Evolutionary conservation across 2,329 filamentous ascomycete species (phyloP).

Genomic region (Neonectria magnoliae): DNA sequence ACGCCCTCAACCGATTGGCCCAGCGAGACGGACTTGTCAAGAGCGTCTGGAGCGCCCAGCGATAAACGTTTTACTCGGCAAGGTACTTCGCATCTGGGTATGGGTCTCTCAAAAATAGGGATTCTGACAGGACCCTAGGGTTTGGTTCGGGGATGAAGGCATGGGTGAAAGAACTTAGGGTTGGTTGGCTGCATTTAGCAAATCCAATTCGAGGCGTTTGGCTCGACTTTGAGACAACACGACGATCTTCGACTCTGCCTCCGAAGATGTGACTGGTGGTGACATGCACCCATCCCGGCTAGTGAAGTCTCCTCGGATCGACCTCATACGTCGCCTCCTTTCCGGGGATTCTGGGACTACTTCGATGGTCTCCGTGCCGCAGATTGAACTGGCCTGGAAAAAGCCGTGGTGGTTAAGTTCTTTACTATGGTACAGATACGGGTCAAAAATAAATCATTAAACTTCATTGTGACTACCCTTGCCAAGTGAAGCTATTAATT

Average conservation of each 20-base stretch:
- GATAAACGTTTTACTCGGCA: conserved; percentile 56
- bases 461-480: conserved; percentile 17
- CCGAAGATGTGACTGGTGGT: conserved; percentile 44
- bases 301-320: conserved; percentile 65
- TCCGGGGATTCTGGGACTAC: conserved; percentile 67
- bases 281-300: conserved; percentile 55
- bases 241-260: conserved; percentile 42
- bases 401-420: conserved; percentile 67
- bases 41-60: conserved; percentile 88
- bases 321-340: conserved; percentile 48
- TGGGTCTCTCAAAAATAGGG: conserved; percentile 37
- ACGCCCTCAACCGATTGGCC: conserved; percentile 92
- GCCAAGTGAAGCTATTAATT: not conserved
- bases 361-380: conserved; percentile 67
- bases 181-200: conserved; percentile 58
- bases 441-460: conserved; percentile 61
- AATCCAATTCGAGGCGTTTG: conserved; percentile 59
- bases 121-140: conserved; percentile 43
- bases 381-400: conserved; percentile 68
- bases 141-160: conserved; percentile 51
- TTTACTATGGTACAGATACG: conserved; percentile 73
- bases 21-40: conserved; percentile 98
- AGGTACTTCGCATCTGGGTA: conserved; percentile 39
- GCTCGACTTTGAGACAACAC: conserved; percentile 56
- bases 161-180: conserved; percentile 53